Evolutionary conservation across 2,329 filamentous ascomycete genomes (phyloP), one percentile per base, ranked within the genome.

Genomic region (Epichloe hybrida): DNA sequence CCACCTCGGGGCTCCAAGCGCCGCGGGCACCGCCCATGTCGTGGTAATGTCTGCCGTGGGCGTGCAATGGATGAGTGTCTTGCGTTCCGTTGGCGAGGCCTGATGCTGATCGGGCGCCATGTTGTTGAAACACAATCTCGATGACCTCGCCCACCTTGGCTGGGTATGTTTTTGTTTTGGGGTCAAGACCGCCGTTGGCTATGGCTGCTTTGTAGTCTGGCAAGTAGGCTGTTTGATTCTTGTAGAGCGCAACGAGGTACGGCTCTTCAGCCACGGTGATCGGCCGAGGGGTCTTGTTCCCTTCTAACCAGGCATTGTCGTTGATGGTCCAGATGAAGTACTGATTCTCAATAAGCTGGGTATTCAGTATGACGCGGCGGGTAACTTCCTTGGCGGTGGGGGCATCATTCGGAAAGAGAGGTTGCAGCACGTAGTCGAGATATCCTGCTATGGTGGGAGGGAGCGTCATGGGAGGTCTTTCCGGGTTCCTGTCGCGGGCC

Each of bases 141-240:
- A 79, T 61, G 0, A 79, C 72, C 58, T 83, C 79, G 27, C 77
- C 78, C 2, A 79, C 58, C 42, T 69, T 66, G 1, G 74, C 77
- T 0, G 79, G 75, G 58, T 73, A 82, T 0, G 72, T 69, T 11
- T 65, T 62, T 0, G 69, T 74, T 0, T 52, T 56, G 0, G 76
- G 76, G 53, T 83, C 79, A 66, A 74, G 79, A 15, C 76, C 77
- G 15, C 64, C 54, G 56, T 79, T 75, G 12, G 60, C 59, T 0
- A 77, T 21, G 0, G 78, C 77, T 0, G 65, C 68, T 0, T 69
- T 65, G 57, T 77, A 79, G 59, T 79, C 64, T 2, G 78, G 77
- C n/a, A 51, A n/a, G 34, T 49, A 42, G 9, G 27, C 49, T 12
- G 40, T 40, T 27, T 48, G 13, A 40, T 54, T 52, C 31, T 46